Conservation (phyloP, 805 yeast genomes). For the Sugiyamaella boreocaroliniensis region DNA sequence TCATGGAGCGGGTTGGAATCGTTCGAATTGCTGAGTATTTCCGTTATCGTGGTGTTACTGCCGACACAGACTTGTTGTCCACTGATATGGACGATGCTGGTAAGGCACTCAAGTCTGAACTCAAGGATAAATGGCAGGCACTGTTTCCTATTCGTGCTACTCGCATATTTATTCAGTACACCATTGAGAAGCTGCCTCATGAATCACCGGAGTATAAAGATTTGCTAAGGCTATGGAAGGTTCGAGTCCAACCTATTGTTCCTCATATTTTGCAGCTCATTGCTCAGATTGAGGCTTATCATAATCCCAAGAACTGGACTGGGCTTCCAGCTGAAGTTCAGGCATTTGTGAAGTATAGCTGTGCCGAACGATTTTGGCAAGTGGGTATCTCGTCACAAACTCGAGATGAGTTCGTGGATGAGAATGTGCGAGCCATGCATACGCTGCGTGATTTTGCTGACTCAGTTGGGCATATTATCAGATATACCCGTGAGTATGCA, state of each 20-base stretch:
- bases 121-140: constrained; percentile 88
- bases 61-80: constrained; percentile 63
- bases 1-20: constrained; percentile 94
- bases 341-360: constrained; percentile 80
- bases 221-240: constrained; percentile 78
- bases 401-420: constrained; percentile 89
- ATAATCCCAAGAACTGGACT: constrained; percentile 87
- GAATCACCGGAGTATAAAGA: constrained; percentile 66
- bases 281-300: constrained; percentile 89
- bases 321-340: constrained; percentile 85
- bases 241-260: constrained; percentile 82
- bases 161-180: constrained; percentile 87
- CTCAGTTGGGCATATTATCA: constrained; percentile 89
- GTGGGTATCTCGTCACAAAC: constrained; percentile 94
- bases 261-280: constrained; percentile 85
- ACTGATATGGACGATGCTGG: constrained; percentile 92
- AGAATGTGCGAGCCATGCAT: constrained; percentile 86
- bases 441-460: constrained; percentile 96
- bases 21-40: constrained; percentile 91
- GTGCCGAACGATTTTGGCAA: constrained; percentile 96
- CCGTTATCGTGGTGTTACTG: constrained; percentile 70
- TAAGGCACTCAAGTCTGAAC: constrained; percentile 58
- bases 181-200: constrained; percentile 83
- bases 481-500: constrained; percentile 95
- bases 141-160: constrained; percentile 95